A percentile compares a stretch with the other conserved stretches of the same genome.
Evolutionary conservation across 2,329 filamentous ascomycete species (phyloP).

Genomic region (Aureobasidium melanogenum): DNA sequence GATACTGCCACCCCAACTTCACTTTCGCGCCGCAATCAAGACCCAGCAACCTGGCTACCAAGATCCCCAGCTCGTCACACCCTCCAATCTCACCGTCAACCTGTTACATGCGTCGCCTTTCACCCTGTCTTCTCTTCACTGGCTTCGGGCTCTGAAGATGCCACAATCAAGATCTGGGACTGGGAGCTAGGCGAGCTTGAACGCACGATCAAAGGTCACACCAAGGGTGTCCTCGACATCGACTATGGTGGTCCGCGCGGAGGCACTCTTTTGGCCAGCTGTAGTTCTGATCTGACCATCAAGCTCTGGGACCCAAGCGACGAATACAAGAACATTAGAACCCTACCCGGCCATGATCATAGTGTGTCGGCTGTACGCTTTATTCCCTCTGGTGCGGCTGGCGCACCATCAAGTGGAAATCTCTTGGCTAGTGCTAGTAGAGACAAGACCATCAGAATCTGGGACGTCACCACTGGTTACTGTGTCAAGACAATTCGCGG

Average conservation of each 20-base stretch:
- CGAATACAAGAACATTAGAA: constrained; percentile 92
- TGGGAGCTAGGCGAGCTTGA: constrained; percentile 91
- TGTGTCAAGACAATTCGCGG: constrained; percentile 84
- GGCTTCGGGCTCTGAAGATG: constrained; percentile 84
- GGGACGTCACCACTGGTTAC: constrained; percentile 89
- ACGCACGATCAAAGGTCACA: constrained; percentile 84
- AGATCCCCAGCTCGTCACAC: constrained; percentile 70
- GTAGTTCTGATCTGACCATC: constrained; percentile 83
- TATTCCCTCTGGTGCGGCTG: constrained; percentile 72
- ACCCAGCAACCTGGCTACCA: constrained; percentile 82
- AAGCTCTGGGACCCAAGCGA: constrained; percentile 90
- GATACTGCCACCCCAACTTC: constrained; percentile 75
- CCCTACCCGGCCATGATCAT: constrained; percentile 84
- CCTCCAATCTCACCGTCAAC: constrained; percentile 70
- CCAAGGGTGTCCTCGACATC: constrained; percentile 76
- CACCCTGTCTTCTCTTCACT: constrained; percentile 86
- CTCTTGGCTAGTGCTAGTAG: constrained; percentile 77
- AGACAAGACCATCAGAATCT: constrained; percentile 77
- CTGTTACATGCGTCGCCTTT: constrained; percentile 83
- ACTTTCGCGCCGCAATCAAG: constrained; percentile 69
- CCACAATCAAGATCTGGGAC: constrained; percentile 94
- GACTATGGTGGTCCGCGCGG: constrained; percentile 83
- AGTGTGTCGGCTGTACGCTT: constrained; percentile 84
- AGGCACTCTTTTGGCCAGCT: constrained; percentile 70
- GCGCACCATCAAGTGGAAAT: constrained; percentile 70